These are phyloP conservation scores for Eremomyces bilateralis DNA, from an alignment of 495 filamentous ascomycete species.

Conservation along the genomic window DNA sequence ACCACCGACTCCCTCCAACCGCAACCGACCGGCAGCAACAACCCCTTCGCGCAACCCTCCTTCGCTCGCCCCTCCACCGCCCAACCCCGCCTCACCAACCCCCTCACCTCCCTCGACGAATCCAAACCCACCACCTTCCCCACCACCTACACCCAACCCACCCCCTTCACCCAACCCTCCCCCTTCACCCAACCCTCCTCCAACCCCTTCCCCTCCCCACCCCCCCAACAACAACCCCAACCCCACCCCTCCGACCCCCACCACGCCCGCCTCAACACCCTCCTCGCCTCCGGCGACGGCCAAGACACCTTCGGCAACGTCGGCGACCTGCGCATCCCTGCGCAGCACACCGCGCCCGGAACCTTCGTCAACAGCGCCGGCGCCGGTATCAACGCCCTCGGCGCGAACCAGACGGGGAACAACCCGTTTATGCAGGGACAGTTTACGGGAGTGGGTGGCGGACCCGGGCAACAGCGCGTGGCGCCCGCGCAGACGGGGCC, in stretches of 20 bases:
- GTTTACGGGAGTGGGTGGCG: slow-evolving; percentile 40
- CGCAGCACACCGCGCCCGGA: slow-evolving; percentile 91
- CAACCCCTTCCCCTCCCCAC: slow-evolving; percentile 1
- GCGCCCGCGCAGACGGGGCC: slow-evolving; percentile 64
- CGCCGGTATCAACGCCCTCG: slow-evolving; percentile 41
- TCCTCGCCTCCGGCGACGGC: slow-evolving; percentile 70
- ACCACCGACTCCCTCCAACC: slow-evolving; percentile 32
- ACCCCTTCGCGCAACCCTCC: slow-evolving; percentile 64
- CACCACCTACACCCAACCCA: background rate
- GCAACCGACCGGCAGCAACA: slow-evolving; percentile 78
- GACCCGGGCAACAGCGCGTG: slow-evolving; percentile 33
- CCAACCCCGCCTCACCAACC: slow-evolving; percentile 13
- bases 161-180: background rate
- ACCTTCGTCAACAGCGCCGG: slow-evolving; percentile 94
- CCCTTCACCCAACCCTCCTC: background rate
- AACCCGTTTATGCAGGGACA: slow-evolving; percentile 77
- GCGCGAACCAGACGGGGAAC: slow-evolving; percentile 53
- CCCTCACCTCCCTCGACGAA: slow-evolving; percentile 26
- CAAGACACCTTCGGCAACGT: slow-evolving; percentile 95
- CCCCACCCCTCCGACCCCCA: slow-evolving; percentile 39
- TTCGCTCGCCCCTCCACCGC: slow-evolving; percentile 23
- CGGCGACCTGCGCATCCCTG: slow-evolving; percentile 80
- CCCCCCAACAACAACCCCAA: slow-evolving; percentile 5
- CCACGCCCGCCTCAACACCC: slow-evolving; percentile 70
- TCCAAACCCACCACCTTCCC: slow-evolving; percentile 23